A percentile compares a stretch with the other conserved stretches of the same genome.
Conservation (phyloP, 345 rosid genomes). For the Linum usitatissimum region DNA sequence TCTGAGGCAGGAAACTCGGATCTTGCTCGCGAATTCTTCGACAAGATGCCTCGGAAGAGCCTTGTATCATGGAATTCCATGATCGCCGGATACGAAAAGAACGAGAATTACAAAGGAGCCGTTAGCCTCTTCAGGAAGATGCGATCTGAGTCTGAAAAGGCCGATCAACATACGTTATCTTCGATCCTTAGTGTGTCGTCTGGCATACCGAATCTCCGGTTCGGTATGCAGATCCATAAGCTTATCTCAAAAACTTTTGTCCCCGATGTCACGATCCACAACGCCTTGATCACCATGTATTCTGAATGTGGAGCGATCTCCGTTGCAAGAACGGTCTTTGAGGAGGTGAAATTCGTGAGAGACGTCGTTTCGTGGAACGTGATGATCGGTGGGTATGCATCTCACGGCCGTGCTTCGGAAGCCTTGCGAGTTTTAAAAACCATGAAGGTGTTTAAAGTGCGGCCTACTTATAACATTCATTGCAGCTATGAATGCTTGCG, state of each 20-base stretch:
- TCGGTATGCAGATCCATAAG: conserved; percentile 68
- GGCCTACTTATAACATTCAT: conserved; percentile 57
- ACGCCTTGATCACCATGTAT: conserved; percentile 61
- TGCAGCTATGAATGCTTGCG: conserved; percentile 59
- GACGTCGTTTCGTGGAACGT: conserved; percentile 78
- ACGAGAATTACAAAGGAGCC: conserved; percentile 42
- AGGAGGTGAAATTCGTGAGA: conserved; percentile 32
- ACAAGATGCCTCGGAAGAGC: conserved; percentile 41
- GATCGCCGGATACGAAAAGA: conserved; percentile 53
- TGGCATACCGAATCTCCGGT: conserved; percentile 45
- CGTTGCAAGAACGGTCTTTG: conserved; percentile 40
- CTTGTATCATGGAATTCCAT: conserved; percentile 64
- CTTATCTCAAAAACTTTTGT: conserved; percentile 34
- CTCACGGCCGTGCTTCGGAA: conserved; percentile 49
- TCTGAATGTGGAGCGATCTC: conserved; percentile 52
- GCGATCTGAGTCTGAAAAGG: conserved; percentile 48
- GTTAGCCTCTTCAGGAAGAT: conserved; percentile 38
- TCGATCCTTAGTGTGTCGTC: conserved; percentile 48
- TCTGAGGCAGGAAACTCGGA: conserved; percentile 35
- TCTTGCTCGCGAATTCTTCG: conserved; percentile 38
- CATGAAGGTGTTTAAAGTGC: conserved; percentile 40
- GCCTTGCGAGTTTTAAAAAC: conserved; percentile 40
- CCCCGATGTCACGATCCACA: conserved; percentile 48
- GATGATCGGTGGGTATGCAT: conserved; percentile 74
- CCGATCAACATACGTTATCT: conserved; percentile 63